These are phyloP conservation scores for Melaleuca alternifolia DNA, from an alignment of 345 rosid genomes.

Conservation along the genomic window DNA sequence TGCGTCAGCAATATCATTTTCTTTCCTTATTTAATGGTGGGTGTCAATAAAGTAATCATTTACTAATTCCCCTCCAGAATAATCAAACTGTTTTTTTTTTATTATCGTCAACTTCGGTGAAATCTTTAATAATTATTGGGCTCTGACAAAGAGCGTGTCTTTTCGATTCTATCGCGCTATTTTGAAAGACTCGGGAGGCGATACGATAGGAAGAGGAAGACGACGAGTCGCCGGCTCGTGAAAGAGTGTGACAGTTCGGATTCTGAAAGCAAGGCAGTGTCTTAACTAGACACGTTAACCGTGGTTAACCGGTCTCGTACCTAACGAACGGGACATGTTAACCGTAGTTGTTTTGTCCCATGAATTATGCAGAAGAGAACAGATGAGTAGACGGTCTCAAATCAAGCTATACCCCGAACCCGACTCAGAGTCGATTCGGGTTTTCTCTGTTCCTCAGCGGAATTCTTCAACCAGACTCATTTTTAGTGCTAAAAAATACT, in stretches of 20 bases:
- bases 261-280: not conserved
- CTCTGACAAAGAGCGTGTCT: not conserved
- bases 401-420: not conserved
- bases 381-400: not conserved
- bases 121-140: not conserved
- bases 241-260: not conserved
- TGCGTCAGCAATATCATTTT: not conserved
- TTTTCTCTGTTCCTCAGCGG: too few relatives aligned
- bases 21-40: not conserved
- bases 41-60: conserved; percentile 12
- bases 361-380: not conserved
- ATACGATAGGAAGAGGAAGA: not conserved
- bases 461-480: not conserved
- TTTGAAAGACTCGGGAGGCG: not conserved
- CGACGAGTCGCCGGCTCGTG: not conserved
- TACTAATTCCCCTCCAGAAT: conserved; percentile 11
- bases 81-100: not conserved
- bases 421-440: too few relatives aligned
- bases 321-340: not conserved
- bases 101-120: not conserved
- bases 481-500: not conserved
- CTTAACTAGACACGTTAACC: not conserved
- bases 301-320: not conserved
- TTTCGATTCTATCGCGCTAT: not conserved
- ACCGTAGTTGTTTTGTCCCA: not conserved